A percentile compares a stretch with the other conserved stretches of the same genome.
phyloP scores from a whole-genome alignment of 2,329 filamentous ascomycete genomes.

The Fusarium pseudoanthophilum region DNA sequence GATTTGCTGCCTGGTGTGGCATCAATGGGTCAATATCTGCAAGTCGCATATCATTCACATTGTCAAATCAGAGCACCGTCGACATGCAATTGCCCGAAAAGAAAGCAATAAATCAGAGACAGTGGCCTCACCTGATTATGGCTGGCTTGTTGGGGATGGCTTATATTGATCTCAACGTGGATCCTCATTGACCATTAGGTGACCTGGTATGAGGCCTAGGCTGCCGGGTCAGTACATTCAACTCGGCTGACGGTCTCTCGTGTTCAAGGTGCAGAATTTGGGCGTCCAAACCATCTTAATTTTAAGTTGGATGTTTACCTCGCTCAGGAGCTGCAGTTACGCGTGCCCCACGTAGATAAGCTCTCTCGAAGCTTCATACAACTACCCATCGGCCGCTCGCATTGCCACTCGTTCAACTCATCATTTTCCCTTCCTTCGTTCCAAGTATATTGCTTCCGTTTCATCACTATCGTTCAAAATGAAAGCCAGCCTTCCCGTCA shows the following conservation, averaged over 20 bases:
- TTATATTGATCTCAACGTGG: slow-evolving; percentile 7
- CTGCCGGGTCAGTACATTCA: slow-evolving; percentile 14
- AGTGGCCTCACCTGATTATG: slow-evolving; percentile 18
- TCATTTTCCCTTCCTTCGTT: not conserved
- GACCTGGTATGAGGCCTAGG: slow-evolving; percentile 5
- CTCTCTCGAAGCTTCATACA: slow-evolving; percentile 9
- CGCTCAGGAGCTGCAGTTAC: slow-evolving; percentile 20
- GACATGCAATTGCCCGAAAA: not conserved
- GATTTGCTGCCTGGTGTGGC: not conserved
- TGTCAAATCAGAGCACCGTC: not conserved
- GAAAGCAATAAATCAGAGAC: slow-evolving; percentile 23
- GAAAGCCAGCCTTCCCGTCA: slow-evolving; percentile 27
- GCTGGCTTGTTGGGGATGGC: slow-evolving; percentile 8
- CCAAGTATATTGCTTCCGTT: not conserved
- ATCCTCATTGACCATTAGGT: slow-evolving; percentile 1
- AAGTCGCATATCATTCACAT: not conserved
- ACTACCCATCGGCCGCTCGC: slow-evolving; percentile 14
- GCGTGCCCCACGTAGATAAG: slow-evolving; percentile 40
- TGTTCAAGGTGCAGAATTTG: slow-evolving; percentile 31
- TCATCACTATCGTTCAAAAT: slow-evolving; percentile 13
- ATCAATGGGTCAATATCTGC: not conserved
- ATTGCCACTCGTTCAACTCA: slow-evolving; percentile 25
- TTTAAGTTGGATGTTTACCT: not conserved
- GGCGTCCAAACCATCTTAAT: slow-evolving; percentile 15
- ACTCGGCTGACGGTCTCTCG: slow-evolving; percentile 32